A percentile compares a stretch with the other conserved stretches of the same genome.
phyloP scores from a whole-genome alignment of 208 protist genomes.

The Leishmania aethiopica region DNA sequence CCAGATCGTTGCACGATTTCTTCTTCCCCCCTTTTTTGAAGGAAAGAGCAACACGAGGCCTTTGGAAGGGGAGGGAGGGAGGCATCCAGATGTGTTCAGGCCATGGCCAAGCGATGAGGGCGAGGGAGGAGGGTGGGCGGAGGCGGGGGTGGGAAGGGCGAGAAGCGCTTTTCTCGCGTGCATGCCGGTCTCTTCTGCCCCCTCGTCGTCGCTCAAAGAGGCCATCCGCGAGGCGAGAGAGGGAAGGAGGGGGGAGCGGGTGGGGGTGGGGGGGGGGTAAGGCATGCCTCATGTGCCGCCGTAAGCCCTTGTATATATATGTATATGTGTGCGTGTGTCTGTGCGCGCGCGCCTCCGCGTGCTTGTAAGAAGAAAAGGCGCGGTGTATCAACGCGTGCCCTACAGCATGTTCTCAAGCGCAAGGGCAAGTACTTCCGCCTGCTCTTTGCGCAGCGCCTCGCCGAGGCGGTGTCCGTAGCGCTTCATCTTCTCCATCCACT shows the following conservation, averaged over 20 bases:
- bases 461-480: conserved; percentile 48
- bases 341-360: background rate
- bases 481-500: conserved; percentile 76
- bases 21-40: background rate
- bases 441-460: conserved; percentile 36
- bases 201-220: background rate
- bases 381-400: background rate
- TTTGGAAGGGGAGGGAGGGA: background rate
- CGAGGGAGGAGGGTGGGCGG: no score
- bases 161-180: background rate
- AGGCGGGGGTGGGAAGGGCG: background rate
- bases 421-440: conserved; percentile 60
- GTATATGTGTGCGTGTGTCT: background rate
- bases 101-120: background rate
- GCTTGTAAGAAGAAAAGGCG: background rate
- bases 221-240: background rate
- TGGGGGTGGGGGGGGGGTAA: background rate
- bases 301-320: background rate
- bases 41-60: background rate
- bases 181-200: background rate
- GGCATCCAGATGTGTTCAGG: background rate
- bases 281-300: background rate
- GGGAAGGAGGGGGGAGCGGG: no score
- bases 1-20: background rate
- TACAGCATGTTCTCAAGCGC: conserved; percentile 41